Conservation (phyloP, 2,329 filamentous ascomycete genomes). For the Paraphaeosphaeria sporulosa region DNA sequence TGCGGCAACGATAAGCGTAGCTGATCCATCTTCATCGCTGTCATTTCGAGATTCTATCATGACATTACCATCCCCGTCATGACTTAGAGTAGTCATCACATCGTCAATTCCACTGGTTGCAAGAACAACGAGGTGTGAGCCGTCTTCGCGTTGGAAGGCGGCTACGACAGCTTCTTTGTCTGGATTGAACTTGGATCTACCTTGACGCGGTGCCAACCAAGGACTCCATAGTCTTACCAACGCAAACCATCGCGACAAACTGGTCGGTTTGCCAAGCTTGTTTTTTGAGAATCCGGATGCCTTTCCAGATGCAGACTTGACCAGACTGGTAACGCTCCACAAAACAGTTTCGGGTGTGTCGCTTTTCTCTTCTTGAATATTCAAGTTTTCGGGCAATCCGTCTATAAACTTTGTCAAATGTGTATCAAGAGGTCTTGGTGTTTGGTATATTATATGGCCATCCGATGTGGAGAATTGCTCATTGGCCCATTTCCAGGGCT, state of each 20-base stretch:
- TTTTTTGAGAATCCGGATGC: conserved; percentile 65
- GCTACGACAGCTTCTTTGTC: conserved; percentile 81
- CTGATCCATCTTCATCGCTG: conserved; percentile 60
- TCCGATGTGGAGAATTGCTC: conserved; percentile 70
- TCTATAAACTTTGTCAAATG: conserved; percentile 65
- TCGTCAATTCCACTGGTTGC: conserved; percentile 78
- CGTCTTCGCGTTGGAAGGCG: conserved; percentile 76
- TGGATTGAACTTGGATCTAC: conserved; percentile 69
- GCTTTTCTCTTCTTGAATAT: conserved; percentile 62
- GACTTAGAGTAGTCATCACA: conserved; percentile 73
- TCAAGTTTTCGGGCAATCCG: conserved; percentile 64
- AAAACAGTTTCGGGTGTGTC: conserved; percentile 74
- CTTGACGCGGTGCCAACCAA: conserved; percentile 91
- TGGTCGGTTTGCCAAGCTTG: conserved; percentile 70
- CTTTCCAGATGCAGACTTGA: conserved; percentile 64
- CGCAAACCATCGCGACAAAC: conserved; percentile 78
- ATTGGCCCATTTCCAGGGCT: conserved; percentile 74
- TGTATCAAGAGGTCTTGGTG: conserved; percentile 41
- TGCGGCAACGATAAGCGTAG: conserved; percentile 73
- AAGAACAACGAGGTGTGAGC: conserved; percentile 78
- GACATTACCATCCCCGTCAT: conserved; percentile 70
- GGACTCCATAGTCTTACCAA: conserved; percentile 80
- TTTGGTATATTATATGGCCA: conserved; percentile 66
- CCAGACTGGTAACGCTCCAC: conserved; percentile 69
- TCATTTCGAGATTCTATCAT: conserved; percentile 78